A percentile compares a stretch with the other conserved stretches of the same genome.
Evolutionary conservation across 352 stramenopile species (phyloP).

Genomic region (Phytophthora rubi): DNA sequence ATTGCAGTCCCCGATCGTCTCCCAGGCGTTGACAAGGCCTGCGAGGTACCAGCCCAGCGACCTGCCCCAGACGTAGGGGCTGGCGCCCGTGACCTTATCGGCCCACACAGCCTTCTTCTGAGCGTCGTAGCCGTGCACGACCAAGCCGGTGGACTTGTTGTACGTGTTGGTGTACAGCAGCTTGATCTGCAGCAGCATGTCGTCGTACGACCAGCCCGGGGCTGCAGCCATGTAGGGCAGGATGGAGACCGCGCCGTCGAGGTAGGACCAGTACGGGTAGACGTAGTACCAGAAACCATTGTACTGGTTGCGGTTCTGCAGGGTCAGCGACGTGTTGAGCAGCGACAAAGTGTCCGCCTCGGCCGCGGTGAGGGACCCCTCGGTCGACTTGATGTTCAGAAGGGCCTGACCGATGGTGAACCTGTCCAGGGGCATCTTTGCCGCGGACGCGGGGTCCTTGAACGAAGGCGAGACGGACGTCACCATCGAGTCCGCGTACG

Average conservation of each 20-base stretch:
- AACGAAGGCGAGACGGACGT: slow-evolving; percentile 30
- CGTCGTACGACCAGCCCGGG: slow-evolving; percentile 32
- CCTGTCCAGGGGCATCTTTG: slow-evolving; percentile 34
- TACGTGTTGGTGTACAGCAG: slow-evolving; percentile 34
- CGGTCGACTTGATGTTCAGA: slow-evolving; percentile 26
- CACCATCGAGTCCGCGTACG: slow-evolving; percentile 32
- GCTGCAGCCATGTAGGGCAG: slow-evolving; percentile 38
- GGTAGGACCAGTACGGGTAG: slow-evolving; percentile 39
- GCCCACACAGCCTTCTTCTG: slow-evolving; percentile 37
- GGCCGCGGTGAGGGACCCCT: slow-evolving; percentile 18
- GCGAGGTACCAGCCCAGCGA: slow-evolving; percentile 37
- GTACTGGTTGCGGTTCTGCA: slow-evolving; percentile 38
- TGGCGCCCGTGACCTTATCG: slow-evolving; percentile 33
- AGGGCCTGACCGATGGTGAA: slow-evolving; percentile 36
- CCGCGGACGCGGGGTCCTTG: slow-evolving; percentile 17
- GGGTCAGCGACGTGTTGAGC: slow-evolving; percentile 24
- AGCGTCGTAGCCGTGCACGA: slow-evolving; percentile 34
- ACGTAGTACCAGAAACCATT: slow-evolving; percentile 43
- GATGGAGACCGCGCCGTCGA: slow-evolving; percentile 37
- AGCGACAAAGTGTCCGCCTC: slow-evolving; percentile 21
- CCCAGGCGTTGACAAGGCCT: slow-evolving; percentile 35
- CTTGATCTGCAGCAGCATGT: slow-evolving; percentile 39
- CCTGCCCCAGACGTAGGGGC: slow-evolving; percentile 30
- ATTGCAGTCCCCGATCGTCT: slow-evolving; percentile 24
- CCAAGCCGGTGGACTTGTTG: slow-evolving; percentile 23